Evolutionary conservation across 1,284 basidiomycete species (phyloP).

Genomic region (Cryptococcus jaspeensis): DNA sequence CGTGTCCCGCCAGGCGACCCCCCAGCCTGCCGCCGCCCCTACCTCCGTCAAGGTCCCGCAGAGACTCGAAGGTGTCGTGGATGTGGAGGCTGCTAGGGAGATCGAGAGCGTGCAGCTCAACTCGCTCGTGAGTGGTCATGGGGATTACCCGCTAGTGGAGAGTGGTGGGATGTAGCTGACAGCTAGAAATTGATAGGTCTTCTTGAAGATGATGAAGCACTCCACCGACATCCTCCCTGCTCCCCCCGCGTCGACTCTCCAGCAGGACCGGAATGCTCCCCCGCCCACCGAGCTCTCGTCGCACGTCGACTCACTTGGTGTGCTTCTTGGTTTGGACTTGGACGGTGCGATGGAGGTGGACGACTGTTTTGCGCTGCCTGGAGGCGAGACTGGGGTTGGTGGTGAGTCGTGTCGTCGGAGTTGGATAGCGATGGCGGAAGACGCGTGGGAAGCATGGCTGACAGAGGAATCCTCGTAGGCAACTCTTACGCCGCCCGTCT

Average conservation of each 20-base stretch:
- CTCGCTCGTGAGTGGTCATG: slow-evolving; percentile 76
- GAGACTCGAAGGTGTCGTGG: slow-evolving; percentile 83
- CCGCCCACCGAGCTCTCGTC: slow-evolving; percentile 43
- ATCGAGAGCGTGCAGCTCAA: slow-evolving; percentile 75
- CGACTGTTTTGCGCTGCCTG: slow-evolving; percentile 82
- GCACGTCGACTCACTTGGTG: slow-evolving; percentile 67
- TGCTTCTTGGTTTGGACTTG: slow-evolving; percentile 86
- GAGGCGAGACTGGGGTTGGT: slow-evolving; percentile 41
- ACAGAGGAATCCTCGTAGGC: slow-evolving; percentile 16
- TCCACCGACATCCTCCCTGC: slow-evolving; percentile 51
- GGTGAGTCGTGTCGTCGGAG: slow-evolving; percentile 24
- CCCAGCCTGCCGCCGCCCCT: slow-evolving; percentile 57
- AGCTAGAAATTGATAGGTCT: slow-evolving; percentile 60
- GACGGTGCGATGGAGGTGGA: slow-evolving; percentile 88
- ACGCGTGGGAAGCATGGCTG: too few relatives aligned
- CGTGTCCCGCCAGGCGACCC: slow-evolving; percentile 59
- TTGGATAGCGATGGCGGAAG: neutral
- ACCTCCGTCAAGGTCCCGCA: slow-evolving; percentile 65
- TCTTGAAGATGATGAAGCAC: slow-evolving; percentile 87
- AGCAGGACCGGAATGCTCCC: slow-evolving; percentile 44
- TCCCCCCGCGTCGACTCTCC: slow-evolving; percentile 33
- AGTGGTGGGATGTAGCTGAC: too few relatives aligned
- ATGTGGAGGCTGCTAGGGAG: slow-evolving; percentile 83
- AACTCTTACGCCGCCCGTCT: slow-evolving; percentile 45
- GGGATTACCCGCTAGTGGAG: too few relatives aligned